Base-by-base conservation (phyloP, 1,139 yeast genomes). In the Scheffersomyces stambukii region DNA sequence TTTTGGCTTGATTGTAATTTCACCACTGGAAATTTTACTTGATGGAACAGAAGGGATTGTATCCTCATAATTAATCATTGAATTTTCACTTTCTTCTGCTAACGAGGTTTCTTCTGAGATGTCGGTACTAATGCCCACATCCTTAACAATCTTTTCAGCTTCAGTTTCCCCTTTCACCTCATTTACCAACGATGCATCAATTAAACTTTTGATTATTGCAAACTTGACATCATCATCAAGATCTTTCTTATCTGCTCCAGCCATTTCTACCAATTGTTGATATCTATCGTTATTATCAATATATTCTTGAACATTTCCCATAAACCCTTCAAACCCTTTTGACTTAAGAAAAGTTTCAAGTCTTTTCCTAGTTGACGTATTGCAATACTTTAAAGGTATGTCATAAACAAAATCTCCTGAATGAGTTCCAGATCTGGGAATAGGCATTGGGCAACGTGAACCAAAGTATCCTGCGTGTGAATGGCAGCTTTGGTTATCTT, bases 261-360 rank as follows among this genome's bases (percentile, higher is more conserved):
- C 36, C 8, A 38, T 21, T 17, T 29, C 29, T 14, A 45, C 18
- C 28, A 60, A 49, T 29, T 44, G 42, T n/a, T 43, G 42, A 33
- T 52, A 60, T 36, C 48, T 51, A 25, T 51, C 50, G 1, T 65
- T 45, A 24, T 56, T 46, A 13, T 40, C 41, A 7, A 58, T 38
- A 28, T 43, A 41, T 6, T 28, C 29, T 15, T 54, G 51, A 22
- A 58, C 49, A 26, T 54, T 48, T 2, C 36, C 27, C 8, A 46
- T 36, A 31, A 57, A 57, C 1, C 45, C 44, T 11, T 38, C 37
- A 26, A 49, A 30, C 3, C 51, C 52, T 12, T 43, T 45, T n/a
- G 37, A 42, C 4, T 26, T 20, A 17, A 56, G 36, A 24, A 48
- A 35, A 6, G 35, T 15, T 27, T 49, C 54, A 21, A 60, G 42